phyloP scores from a whole-genome alignment of 768 basidiomycete genomes.

The Postia placenta region DNA sequence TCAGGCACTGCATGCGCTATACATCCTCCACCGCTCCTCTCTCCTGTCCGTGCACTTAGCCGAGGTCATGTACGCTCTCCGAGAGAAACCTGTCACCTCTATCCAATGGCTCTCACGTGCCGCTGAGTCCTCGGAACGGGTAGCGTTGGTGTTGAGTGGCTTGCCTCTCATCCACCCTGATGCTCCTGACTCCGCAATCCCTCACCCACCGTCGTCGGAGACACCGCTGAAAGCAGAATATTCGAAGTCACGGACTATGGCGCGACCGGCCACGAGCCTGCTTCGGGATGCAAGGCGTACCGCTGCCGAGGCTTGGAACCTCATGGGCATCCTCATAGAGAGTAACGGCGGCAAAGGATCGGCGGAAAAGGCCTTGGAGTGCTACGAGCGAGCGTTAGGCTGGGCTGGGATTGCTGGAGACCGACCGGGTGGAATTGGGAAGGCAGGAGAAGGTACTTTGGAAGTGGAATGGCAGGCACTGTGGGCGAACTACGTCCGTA shows the following conservation, averaged over 20 bases:
- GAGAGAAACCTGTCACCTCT: constrained; percentile 36
- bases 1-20: constrained; percentile 57
- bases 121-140: constrained; percentile 62
- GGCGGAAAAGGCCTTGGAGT: constrained; percentile 43
- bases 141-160: constrained; percentile 48
- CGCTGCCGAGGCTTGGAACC: constrained; percentile 70
- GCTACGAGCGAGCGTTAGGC: constrained; percentile 62
- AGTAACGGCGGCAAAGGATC: constrained; percentile 22
- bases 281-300: constrained; percentile 66
- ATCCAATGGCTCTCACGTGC: constrained; percentile 54
- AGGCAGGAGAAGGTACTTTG: constrained; percentile 46
- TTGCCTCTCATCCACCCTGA: constrained; percentile 29
- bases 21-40: constrained; percentile 68
- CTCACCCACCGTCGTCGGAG: constrained; percentile 33
- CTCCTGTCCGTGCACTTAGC: constrained; percentile 68
- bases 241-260: constrained; percentile 42
- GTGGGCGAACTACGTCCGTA: constrained; percentile 54
- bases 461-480: constrained; percentile 58
- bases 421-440: constrained; percentile 28
- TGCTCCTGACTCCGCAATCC: constrained; percentile 27
- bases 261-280: constrained; percentile 46
- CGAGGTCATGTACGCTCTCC: constrained; percentile 56
- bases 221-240: constrained; percentile 39
- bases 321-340: constrained; percentile 65
- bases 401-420: constrained; percentile 52